Evolutionary conservation across 495 filamentous ascomycete species (phyloP).

Genomic region (Elasticomyces elasticus): DNA sequence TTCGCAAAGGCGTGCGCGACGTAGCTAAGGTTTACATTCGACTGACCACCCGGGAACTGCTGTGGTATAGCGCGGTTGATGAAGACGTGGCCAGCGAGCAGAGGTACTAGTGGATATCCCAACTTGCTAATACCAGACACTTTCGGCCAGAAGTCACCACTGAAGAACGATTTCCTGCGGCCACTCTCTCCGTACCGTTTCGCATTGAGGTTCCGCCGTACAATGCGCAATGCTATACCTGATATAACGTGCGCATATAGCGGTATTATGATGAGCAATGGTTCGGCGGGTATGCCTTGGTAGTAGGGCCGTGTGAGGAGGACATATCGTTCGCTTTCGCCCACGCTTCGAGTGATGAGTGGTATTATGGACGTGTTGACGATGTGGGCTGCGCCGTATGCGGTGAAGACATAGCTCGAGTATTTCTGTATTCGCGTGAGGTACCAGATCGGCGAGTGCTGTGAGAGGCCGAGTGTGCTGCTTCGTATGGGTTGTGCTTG

Average conservation of each 20-base stretch:
- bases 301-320: conserved; percentile 63
- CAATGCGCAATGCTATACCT: conserved; percentile 64
- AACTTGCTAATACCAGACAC: conserved; percentile 54
- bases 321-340: conserved; percentile 46
- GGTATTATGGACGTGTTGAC: conserved; percentile 56
- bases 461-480: conserved; percentile 30
- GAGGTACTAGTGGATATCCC: conserved; percentile 55
- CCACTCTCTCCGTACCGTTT: conserved; percentile 57
- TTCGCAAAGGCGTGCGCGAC: conserved; percentile 77
- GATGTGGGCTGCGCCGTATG: conserved; percentile 69
- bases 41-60: conserved; percentile 68
- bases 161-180: conserved; percentile 29
- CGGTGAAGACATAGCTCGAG: conserved; percentile 74
- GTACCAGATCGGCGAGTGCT: conserved; percentile 16
- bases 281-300: conserved; percentile 62
- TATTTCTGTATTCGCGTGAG: conserved; percentile 71
- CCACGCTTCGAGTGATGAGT: conserved; percentile 46
- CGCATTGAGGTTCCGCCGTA: conserved; percentile 56
- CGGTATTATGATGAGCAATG: conserved; percentile 51
- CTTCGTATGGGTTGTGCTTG: conserved; percentile 14
- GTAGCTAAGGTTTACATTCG: conserved; percentile 68
- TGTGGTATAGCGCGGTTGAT: conserved; percentile 64
- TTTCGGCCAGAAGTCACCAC: conserved; percentile 45
- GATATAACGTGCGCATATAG: conserved; percentile 49
- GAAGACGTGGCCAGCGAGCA: conserved; percentile 58